A percentile compares a stretch with the other conserved stretches of the same genome.
phyloP scores from a whole-genome alignment of 2,329 filamentous ascomycete genomes.

The Annulohypoxylon truncatum region DNA sequence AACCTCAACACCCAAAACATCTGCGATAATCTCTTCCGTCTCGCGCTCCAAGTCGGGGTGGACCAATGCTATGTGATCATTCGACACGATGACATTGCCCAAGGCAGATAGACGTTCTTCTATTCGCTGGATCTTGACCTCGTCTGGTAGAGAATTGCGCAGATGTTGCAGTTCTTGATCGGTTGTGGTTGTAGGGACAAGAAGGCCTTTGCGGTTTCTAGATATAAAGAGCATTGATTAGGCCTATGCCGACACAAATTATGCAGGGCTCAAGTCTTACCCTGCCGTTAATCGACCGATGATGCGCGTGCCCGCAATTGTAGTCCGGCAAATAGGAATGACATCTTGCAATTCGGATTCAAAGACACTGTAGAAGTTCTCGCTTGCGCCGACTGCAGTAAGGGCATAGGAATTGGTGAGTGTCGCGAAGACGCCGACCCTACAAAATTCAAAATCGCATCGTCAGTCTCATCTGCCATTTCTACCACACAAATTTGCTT shows the following conservation, averaged over 20 bases:
- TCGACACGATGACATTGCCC: conserved; percentile 95
- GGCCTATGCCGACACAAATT: conserved; percentile 14
- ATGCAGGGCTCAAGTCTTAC: conserved; percentile 62
- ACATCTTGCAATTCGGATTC: conserved; percentile 98
- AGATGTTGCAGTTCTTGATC: conserved; percentile 99
- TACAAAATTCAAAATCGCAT: conserved; percentile 53
- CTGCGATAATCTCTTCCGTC: conserved; percentile 98
- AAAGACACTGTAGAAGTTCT: conserved; percentile 99
- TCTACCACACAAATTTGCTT: conserved; percentile 18
- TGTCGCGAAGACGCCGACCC: conserved; percentile 95
- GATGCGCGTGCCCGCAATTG: conserved; percentile 95
- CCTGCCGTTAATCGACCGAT: conserved; percentile 94
- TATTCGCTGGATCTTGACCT: conserved; percentile 94
- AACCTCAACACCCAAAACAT: conserved; percentile 89
- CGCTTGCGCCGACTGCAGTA: conserved; percentile 91
- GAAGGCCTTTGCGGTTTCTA: conserved; percentile 94
- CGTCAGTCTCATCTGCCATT: conserved; percentile 19
- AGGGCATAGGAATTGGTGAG: conserved; percentile 98
- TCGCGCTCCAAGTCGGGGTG: conserved; percentile 97
- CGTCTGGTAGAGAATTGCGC: conserved; percentile 91
- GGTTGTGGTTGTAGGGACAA: conserved; percentile 94
- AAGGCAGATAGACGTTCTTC: conserved; percentile 96
- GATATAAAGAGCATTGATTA: background rate
- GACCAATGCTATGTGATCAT: conserved; percentile 96
- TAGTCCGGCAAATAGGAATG: conserved; percentile 95